Conservation (phyloP, 257 asterid species). For the Jacaranda mimosifolia region DNA sequence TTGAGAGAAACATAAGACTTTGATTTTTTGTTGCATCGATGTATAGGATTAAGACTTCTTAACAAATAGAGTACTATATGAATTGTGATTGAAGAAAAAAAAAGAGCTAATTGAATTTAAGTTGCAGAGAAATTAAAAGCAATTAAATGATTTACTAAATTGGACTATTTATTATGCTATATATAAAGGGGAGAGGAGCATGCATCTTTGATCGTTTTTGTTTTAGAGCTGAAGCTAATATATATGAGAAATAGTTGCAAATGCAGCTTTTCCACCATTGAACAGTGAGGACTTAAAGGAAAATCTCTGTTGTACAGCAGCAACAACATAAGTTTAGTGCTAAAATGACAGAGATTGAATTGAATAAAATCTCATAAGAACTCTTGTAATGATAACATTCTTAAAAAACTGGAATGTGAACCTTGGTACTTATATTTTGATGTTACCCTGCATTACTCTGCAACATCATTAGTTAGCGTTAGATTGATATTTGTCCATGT, state of each 20-base stretch:
- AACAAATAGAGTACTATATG: not conserved
- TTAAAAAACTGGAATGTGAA: not conserved
- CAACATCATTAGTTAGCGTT: not conserved
- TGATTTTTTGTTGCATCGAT: slow-evolving; percentile 2
- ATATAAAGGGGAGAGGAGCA: too few relatives aligned
- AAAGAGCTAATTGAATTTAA: not conserved
- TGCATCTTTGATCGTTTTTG: slow-evolving; percentile 11
- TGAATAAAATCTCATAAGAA: not conserved
- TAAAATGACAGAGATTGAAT: not conserved
- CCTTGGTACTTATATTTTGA: not conserved
- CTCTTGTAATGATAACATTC: not conserved
- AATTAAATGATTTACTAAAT: not conserved
- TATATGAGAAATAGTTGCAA: not conserved
- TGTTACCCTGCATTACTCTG: not conserved
- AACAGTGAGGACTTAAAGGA: not conserved
- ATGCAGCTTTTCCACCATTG: not conserved
- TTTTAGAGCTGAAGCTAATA: not conserved
- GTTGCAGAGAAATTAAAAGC: not conserved
- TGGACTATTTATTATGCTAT: not conserved
- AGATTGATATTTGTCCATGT: not conserved
- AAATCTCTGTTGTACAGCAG: not conserved
- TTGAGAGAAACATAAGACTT: not conserved
- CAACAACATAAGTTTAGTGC: not conserved
- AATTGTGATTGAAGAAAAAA: slow-evolving; percentile 7
- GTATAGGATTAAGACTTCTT: not conserved